Conservation (phyloP, 2,329 filamentous ascomycete species). For the Fusarium albidum region DNA sequence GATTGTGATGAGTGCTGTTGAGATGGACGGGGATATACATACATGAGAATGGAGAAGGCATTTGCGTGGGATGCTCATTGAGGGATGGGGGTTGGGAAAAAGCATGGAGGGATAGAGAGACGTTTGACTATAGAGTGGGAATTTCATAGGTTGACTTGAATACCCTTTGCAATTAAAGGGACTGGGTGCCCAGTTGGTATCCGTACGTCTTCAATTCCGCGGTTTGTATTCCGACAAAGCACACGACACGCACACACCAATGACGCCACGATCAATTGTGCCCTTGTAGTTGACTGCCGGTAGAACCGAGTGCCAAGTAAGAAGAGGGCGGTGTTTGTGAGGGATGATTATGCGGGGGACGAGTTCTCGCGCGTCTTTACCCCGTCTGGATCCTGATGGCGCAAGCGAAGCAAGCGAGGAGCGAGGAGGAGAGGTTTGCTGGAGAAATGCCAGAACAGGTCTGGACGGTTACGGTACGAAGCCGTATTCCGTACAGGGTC, state of each 20-base stretch:
- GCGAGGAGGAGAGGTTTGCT: too few relatives aligned
- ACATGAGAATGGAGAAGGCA: neutral
- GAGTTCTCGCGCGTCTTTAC: too few relatives aligned
- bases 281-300: too few relatives aligned
- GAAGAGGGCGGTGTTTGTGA: neutral
- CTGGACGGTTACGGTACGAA: too few relatives aligned
- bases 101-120: slow-evolving; percentile 34
- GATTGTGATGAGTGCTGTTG: slow-evolving; percentile 3
- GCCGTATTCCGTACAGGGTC: too few relatives aligned
- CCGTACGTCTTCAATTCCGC: neutral
- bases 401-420: too few relatives aligned
- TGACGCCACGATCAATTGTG: slow-evolving; percentile 34
- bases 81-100: slow-evolving; percentile 11
- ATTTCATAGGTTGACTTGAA: slow-evolving; percentile 20
- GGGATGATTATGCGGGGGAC: neutral
- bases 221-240: slow-evolving; percentile 4
- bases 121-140: slow-evolving; percentile 31
- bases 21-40: neutral
- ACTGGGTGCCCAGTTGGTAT: too few relatives aligned
- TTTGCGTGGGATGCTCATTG: neutral
- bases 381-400: too few relatives aligned
- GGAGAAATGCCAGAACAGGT: too few relatives aligned
- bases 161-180: too few relatives aligned
- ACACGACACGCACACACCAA: slow-evolving; percentile 30
- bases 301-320: neutral